phyloP scores from a whole-genome alignment of 2,329 filamentous ascomycete species.

The Exophiala sp. region DNA sequence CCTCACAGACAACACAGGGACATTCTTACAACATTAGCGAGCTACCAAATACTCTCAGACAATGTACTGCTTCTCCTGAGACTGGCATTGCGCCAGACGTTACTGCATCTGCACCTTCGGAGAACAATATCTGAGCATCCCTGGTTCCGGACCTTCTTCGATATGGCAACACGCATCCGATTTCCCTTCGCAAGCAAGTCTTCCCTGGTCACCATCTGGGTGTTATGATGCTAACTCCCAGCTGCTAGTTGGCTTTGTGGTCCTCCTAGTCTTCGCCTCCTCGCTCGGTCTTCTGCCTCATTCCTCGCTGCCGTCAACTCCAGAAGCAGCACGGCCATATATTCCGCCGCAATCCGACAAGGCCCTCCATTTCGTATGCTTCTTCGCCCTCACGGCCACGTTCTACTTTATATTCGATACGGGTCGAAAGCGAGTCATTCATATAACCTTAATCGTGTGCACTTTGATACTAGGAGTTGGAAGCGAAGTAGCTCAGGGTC shows the following conservation, averaged over 20 bases:
- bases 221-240: slow-evolving; percentile 14
- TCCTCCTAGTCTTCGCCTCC: slow-evolving; percentile 69
- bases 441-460: slow-evolving; percentile 78
- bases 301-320: slow-evolving; percentile 33
- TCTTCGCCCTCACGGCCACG: slow-evolving; percentile 76
- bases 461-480: slow-evolving; percentile 59
- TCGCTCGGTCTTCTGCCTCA: slow-evolving; percentile 72
- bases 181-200: slow-evolving; percentile 79
- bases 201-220: not conserved
- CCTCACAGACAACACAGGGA: not conserved
- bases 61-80: slow-evolving; percentile 5
- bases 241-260: slow-evolving; percentile 58
- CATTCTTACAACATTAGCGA: too few relatives aligned
- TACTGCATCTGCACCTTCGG: not conserved
- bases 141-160: not conserved
- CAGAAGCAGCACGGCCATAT: slow-evolving; percentile 37
- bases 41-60: not conserved
- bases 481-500: slow-evolving; percentile 55
- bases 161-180: slow-evolving; percentile 70
- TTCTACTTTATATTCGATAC: slow-evolving; percentile 99
- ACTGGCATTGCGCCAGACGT: slow-evolving; percentile 11
- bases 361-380: slow-evolving; percentile 77
- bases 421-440: slow-evolving; percentile 74
- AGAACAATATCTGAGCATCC: not conserved
- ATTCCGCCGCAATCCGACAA: slow-evolving; percentile 76